These are phyloP conservation scores for Phellopilus nigrolimitatus DNA, from an alignment of 1,284 basidiomycete genomes.

Conservation along the genomic window DNA sequence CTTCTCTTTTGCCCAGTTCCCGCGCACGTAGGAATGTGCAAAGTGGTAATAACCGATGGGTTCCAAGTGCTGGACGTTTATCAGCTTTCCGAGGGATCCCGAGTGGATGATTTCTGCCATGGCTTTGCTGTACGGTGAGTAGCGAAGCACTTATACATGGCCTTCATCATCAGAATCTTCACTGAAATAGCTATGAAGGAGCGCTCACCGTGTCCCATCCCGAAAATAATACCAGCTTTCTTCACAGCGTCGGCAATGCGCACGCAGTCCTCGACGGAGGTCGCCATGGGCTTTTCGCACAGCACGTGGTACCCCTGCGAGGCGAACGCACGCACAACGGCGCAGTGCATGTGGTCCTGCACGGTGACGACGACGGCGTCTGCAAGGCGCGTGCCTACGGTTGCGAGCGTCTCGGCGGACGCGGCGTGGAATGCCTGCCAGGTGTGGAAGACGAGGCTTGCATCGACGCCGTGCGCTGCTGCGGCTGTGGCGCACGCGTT, in stretches of 20 bases:
- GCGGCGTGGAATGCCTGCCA: constrained; percentile 69
- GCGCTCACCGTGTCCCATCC: constrained; percentile 73
- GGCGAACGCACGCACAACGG: constrained; percentile 69
- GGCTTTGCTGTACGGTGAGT: constrained; percentile 75
- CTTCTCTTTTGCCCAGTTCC: constrained; percentile 71
- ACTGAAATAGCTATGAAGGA: not conserved
- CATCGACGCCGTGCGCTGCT: constrained; percentile 51
- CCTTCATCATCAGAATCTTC: not conserved
- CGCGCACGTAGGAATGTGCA: constrained; percentile 81
- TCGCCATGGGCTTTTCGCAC: constrained; percentile 90
- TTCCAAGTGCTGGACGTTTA: constrained; percentile 76
- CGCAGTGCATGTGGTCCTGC: constrained; percentile 72
- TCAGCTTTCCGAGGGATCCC: constrained; percentile 64
- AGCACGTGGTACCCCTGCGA: constrained; percentile 81
- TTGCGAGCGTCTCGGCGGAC: constrained; percentile 58
- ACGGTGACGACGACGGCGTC: constrained; percentile 78
- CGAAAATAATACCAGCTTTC: constrained; percentile 69
- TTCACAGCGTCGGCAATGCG: constrained; percentile 69
- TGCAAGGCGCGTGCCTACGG: constrained; percentile 62
- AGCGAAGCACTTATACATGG: constrained; percentile 61
- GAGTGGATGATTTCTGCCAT: constrained; percentile 68
- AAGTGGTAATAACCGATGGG: constrained; percentile 80
- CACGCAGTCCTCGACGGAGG: constrained; percentile 64
- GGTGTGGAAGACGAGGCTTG: constrained; percentile 61
- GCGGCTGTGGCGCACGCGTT: constrained; percentile 59